Percentiles rank a stretch among this genome's conserved stretches.
These are phyloP conservation scores for Tubosaeta sp. DNA, from an alignment of 768 basidiomycete species.

Conservation along the genomic window DNA sequence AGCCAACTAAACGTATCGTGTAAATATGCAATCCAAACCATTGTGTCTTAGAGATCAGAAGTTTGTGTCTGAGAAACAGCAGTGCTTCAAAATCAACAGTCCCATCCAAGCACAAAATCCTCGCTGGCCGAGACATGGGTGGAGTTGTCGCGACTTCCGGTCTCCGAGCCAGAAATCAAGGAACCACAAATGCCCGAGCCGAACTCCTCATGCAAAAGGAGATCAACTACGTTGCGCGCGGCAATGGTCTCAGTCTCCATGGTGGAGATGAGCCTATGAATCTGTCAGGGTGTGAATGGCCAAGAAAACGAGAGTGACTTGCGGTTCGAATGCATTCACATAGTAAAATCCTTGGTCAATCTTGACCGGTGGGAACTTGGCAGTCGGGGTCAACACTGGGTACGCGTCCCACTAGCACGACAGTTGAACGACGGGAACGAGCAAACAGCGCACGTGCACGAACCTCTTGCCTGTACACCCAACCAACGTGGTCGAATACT, in stretches of 20 bases:
- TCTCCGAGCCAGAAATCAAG: conserved; percentile 26
- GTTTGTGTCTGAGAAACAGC: not conserved
- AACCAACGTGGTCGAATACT: conserved; percentile 70
- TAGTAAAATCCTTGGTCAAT: conserved; percentile 82
- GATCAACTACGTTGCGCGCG: conserved; percentile 77
- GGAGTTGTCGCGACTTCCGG: conserved; percentile 7
- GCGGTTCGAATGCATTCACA: conserved; percentile 90
- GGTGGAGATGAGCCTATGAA: conserved; percentile 69
- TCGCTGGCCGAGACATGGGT: conserved; percentile 19
- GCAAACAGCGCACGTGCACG: conserved; percentile 3
- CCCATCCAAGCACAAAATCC: conserved; percentile 69
- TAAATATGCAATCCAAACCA: not conserved
- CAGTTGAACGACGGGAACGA: conserved; percentile 4
- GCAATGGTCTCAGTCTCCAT: conserved; percentile 94
- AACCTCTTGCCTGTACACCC: conserved; percentile 81
- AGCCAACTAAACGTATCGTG: not conserved
- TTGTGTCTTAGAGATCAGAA: not conserved
- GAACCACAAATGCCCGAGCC: conserved; percentile 64
- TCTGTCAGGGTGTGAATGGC: conserved; percentile 1
- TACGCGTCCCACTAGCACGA: conserved; percentile 73
- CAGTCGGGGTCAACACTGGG: conserved; percentile 65
- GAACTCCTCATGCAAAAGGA: conserved; percentile 72
- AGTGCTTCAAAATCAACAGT: conserved; percentile 45
- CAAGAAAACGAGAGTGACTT: conserved; percentile 30
- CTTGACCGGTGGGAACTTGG: conserved; percentile 70